Base-by-base conservation (phyloP, 2,329 filamentous ascomycete genomes). In the Monosporascus sp. region DNA sequence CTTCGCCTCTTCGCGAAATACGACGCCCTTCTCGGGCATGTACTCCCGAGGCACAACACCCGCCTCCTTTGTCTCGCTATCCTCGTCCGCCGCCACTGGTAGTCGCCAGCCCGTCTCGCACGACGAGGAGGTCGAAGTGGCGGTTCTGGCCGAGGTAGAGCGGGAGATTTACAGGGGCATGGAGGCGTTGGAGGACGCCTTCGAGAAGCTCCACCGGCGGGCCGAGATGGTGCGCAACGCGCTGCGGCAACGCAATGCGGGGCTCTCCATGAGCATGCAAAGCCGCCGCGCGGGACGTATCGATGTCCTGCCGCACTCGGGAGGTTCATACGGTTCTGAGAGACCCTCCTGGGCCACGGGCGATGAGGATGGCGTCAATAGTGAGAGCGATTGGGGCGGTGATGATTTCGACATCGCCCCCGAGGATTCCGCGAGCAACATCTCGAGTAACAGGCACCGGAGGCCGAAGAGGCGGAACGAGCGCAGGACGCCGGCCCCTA, bases 81-180 rank as follows among this genome's bases (percentile, higher is more conserved):
- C 76, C 2, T 75, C 76, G 1, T 69, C 70, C 2, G 66, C 67
- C 3, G 70, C 73, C 0, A 62, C 67, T 11, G 68, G 70, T 3
- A 75, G 68, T 53, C 74, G 80, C 15, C 78, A 81, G 43, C 77
- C 83, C 2, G 92, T 97, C 4, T 92, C 91, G 3, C 83, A 96
- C 54, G 93, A 97, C 67, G 93, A 97, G 70, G 93, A 97, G 65
- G 90, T 89, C 51, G 93, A 97, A 69, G 92, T 97, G 63, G 89
- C 89, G 1, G 88, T 89, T 1, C 79, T 97, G 6, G 90, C 90
- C 7, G 93, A 97, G 71, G 86, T 97, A 39, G 93, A 97, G 71
- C 85, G 91, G 7, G 90, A 96, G 65, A 96, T 97, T 54, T 97
- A 93, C 72, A 80, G 85, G 36, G 90, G 92, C 57, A 97, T 97